These are phyloP conservation scores for Paratinospora sagittata DNA, from an alignment of 164 flowering plant genomes.

Conservation along the genomic window DNA sequence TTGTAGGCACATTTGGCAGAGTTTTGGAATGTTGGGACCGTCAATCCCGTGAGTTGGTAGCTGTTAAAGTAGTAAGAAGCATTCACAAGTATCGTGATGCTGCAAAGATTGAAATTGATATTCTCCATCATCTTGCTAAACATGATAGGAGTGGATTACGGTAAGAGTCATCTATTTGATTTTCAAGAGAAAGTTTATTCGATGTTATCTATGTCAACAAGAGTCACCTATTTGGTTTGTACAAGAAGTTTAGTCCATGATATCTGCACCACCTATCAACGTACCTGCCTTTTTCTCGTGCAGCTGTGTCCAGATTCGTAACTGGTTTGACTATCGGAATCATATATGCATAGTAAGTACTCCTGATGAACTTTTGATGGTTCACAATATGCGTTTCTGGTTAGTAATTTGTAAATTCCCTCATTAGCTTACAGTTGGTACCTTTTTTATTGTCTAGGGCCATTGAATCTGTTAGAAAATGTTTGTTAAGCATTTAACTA, in stretches of 20 bases:
- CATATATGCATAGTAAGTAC: constrained; percentile 90
- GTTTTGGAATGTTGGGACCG: constrained; percentile 98
- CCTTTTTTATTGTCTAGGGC: not conserved
- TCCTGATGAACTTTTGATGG: constrained; percentile 11
- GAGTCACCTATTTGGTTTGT: too few species aligned
- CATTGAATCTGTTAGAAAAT: constrained; percentile 1
- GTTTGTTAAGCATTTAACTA: not conserved
- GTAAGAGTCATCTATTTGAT: constrained; percentile 28
- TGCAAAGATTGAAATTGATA: constrained; percentile 81
- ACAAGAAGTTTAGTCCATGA: not conserved
- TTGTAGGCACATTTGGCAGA: constrained; percentile 96
- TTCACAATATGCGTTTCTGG: not conserved
- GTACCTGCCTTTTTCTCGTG: constrained; percentile 15
- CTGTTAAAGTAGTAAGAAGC: constrained; percentile 79
- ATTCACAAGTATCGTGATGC: constrained; percentile 76
- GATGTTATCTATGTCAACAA: too few species aligned
- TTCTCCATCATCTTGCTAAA: constrained; percentile 61
- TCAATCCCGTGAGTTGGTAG: constrained; percentile 54
- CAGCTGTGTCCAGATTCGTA: constrained; percentile 84
- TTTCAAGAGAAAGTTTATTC: constrained; percentile 6
- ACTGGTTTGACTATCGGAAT: constrained; percentile 92
- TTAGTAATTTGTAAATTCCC: not conserved
- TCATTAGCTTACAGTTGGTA: not conserved
- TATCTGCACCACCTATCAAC: not conserved
- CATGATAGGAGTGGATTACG: constrained; percentile 41